Evolutionary conservation across 2,329 filamentous ascomycete species (phyloP).

Genomic region (Biscogniauxia mediterranea): DNA sequence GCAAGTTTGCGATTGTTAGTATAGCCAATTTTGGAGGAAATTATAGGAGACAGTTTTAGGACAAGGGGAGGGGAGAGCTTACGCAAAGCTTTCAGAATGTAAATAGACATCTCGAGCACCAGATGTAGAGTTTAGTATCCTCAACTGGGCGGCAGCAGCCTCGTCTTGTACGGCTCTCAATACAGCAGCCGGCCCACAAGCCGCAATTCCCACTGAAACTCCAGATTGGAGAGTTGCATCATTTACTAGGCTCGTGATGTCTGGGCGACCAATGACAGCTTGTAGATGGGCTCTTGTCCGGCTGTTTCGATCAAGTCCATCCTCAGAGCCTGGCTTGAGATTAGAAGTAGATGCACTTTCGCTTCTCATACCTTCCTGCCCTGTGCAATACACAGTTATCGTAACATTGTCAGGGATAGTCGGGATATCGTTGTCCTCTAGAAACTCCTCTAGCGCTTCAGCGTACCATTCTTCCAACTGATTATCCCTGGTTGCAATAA

Average conservation of each 20-base stretch:
- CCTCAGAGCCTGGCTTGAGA: slow-evolving; percentile 4
- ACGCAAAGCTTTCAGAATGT: slow-evolving; percentile 29
- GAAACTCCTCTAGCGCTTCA: slow-evolving; percentile 23
- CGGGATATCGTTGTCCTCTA: slow-evolving; percentile 20
- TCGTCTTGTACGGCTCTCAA: slow-evolving; percentile 24
- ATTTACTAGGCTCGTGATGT: slow-evolving; percentile 19
- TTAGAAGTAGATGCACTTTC: slow-evolving; percentile 4
- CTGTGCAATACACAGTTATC: slow-evolving; percentile 26
- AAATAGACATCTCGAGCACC: slow-evolving; percentile 29
- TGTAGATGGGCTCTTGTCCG: slow-evolving; percentile 6
- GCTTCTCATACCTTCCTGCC: background rate
- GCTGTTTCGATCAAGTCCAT: slow-evolving; percentile 1
- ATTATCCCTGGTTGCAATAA: slow-evolving; percentile 31
- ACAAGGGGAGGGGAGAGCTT: slow-evolving; percentile 8
- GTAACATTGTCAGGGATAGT: slow-evolving; percentile 15
- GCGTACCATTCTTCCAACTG: slow-evolving; percentile 30
- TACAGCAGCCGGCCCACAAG: slow-evolving; percentile 26
- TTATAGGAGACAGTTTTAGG: too few relatives aligned
- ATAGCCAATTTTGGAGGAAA: too few relatives aligned
- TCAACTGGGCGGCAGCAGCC: slow-evolving; percentile 28
- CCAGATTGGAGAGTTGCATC: slow-evolving; percentile 19
- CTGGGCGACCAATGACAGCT: slow-evolving; percentile 20
- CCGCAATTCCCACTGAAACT: slow-evolving; percentile 25
- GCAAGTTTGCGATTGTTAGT: too few relatives aligned
- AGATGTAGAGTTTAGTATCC: slow-evolving; percentile 20